phyloP scores from a whole-genome alignment of 2,329 filamentous ascomycete species.

The Ceratocystiopsis minuta region DNA sequence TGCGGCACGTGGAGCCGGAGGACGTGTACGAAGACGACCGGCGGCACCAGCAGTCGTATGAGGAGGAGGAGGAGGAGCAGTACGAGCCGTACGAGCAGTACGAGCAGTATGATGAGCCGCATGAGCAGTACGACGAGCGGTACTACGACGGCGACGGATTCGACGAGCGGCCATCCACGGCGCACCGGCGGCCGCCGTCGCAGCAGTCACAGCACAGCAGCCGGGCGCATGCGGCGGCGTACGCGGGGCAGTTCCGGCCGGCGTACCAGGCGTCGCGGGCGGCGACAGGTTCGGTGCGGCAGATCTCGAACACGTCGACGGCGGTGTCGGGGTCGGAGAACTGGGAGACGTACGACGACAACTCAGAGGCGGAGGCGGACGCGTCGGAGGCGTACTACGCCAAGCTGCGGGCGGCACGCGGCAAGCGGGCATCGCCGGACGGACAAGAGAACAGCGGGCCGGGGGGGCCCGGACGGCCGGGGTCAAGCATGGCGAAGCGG shows the following conservation, averaged over 20 bases:
- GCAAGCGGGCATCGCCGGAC: slow-evolving; percentile 44
- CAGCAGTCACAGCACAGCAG: slow-evolving; percentile 4
- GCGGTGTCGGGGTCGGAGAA: slow-evolving; percentile 75
- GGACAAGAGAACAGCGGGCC: not conserved
- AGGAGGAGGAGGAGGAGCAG: slow-evolving; percentile 3
- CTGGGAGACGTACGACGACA: slow-evolving; percentile 92
- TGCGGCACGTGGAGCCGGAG: slow-evolving; percentile 50
- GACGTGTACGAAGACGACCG: slow-evolving; percentile 73
- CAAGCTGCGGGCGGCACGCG: slow-evolving; percentile 50
- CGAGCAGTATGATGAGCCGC: slow-evolving; percentile 1
- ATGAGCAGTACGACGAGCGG: slow-evolving; percentile 18
- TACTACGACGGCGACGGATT: not conserved
- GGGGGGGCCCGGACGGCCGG: not conserved
- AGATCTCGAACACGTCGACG: slow-evolving; percentile 62
- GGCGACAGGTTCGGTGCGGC: slow-evolving; percentile 28
- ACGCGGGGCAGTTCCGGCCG: slow-evolving; percentile 1
- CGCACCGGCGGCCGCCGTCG: slow-evolving; percentile 5
- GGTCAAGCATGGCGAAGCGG: slow-evolving; percentile 28
- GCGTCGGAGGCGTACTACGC: slow-evolving; percentile 64
- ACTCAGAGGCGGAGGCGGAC: slow-evolving; percentile 58
- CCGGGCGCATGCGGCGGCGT: not conserved
- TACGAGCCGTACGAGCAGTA: not conserved
- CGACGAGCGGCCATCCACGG: slow-evolving; percentile 1
- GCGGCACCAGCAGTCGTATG: not conserved
- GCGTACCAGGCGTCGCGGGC: slow-evolving; percentile 4